Evolutionary conservation across 2,329 filamentous ascomycete species (phyloP).

Genomic region (Trichoderma hamatum): DNA sequence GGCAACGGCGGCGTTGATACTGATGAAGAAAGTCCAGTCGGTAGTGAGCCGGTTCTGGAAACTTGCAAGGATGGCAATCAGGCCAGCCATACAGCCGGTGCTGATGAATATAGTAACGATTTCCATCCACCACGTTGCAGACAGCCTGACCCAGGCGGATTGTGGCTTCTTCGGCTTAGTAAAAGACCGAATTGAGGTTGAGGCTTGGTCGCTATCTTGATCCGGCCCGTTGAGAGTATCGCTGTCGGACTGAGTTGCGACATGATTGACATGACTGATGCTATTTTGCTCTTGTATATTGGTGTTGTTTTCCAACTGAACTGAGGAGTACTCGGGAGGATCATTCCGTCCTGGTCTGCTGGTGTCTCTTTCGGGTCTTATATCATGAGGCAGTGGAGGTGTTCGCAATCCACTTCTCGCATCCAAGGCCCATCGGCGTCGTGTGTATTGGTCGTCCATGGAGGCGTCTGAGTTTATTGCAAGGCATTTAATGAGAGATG

Average conservation of each 20-base stretch:
- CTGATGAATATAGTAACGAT: background rate
- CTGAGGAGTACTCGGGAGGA: background rate
- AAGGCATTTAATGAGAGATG: background rate
- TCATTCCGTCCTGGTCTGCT: background rate
- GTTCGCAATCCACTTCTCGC: background rate
- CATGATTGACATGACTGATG: background rate
- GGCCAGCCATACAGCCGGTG: background rate
- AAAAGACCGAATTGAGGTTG: background rate
- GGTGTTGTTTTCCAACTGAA: background rate
- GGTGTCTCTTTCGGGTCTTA: background rate
- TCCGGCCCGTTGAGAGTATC: background rate
- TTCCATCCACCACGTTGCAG: constrained; percentile 1
- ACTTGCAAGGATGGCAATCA: background rate
- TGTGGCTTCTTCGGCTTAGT: background rate
- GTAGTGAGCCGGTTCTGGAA: background rate
- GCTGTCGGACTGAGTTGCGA: background rate
- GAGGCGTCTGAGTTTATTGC: background rate
- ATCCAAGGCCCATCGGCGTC: background rate
- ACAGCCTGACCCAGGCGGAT: background rate
- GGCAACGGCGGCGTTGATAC: constrained; percentile 1
- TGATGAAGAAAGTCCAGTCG: constrained; percentile 3
- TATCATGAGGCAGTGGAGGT: background rate
- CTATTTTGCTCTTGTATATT: background rate
- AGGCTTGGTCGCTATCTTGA: background rate
- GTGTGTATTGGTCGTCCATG: background rate